Conservation (phyloP, 208 protist genomes). For the Endotrypanum monterogeii region DNA sequence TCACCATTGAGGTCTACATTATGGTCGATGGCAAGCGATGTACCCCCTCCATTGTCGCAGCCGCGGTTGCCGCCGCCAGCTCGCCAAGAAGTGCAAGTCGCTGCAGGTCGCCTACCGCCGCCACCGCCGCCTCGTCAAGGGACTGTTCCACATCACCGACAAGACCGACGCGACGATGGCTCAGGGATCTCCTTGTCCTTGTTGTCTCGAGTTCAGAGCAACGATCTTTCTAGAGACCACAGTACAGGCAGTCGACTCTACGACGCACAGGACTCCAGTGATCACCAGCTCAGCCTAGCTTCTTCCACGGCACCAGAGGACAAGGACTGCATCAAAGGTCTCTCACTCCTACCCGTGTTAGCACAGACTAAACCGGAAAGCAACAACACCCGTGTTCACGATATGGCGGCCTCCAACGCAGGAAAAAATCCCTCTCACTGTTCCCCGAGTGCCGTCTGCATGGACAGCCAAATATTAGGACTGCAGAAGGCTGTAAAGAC, state of each 20-base stretch:
- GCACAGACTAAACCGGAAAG: neutral
- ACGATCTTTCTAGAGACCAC: neutral
- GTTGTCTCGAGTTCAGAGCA: neutral
- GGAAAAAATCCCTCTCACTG: neutral
- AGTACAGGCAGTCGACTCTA: neutral
- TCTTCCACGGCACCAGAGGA: neutral
- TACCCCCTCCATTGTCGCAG: constrained; percentile 14
- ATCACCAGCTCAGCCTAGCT: neutral
- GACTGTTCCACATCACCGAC: neutral
- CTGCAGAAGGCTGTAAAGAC: neutral
- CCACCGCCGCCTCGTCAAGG: neutral
- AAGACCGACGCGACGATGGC: neutral
- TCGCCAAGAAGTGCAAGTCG: neutral
- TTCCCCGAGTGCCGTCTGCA: neutral
- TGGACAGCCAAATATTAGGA: neutral
- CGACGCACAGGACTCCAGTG: neutral
- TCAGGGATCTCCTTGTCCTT: neutral
- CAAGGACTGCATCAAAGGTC: neutral
- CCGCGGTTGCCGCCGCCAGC: constrained; percentile 17
- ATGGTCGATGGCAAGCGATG: constrained; percentile 7
- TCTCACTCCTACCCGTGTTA: neutral
- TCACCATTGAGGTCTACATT: constrained; percentile 6
- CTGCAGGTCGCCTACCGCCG: neutral
- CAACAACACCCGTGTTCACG: neutral
- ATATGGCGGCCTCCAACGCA: neutral